Percentiles rank a stretch among this genome's conserved stretches.
These are phyloP conservation scores for Fusarium sp. DNA, from an alignment of 2,329 filamentous ascomycete species.

Conservation along the genomic window DNA sequence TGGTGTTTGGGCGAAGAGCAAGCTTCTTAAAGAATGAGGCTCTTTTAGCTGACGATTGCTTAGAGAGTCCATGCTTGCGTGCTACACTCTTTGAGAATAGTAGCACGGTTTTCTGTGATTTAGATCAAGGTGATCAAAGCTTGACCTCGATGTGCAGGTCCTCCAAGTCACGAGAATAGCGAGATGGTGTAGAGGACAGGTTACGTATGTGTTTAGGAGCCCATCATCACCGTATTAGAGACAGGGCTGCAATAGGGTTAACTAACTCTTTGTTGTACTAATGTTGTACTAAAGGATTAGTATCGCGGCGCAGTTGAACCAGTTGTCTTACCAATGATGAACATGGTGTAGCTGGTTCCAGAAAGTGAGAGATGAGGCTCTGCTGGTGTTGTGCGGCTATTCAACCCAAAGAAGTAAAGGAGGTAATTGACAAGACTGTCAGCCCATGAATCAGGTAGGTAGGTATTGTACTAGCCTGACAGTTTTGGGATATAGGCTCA, in stretches of 20 bases:
- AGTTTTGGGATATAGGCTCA: background rate
- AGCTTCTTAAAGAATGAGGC: conserved; percentile 9
- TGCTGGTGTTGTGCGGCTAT: background rate
- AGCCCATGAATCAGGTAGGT: background rate
- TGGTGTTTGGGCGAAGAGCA: background rate
- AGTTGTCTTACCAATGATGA: background rate
- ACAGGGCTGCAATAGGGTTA: background rate
- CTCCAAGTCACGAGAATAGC: conserved; percentile 4
- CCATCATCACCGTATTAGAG: background rate
- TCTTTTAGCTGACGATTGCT: conserved; percentile 5
- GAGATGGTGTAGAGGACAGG: conserved; percentile 12
- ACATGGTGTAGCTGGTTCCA: background rate
- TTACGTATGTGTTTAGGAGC: background rate
- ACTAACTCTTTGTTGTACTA: background rate
- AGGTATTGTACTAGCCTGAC: too few relatives aligned
- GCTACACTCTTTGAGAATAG: background rate
- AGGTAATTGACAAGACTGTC: background rate
- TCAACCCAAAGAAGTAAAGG: background rate
- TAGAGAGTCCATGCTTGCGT: background rate
- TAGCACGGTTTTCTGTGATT: background rate
- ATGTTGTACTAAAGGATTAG: background rate
- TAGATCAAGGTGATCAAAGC: background rate
- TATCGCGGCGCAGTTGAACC: background rate
- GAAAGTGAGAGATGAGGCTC: conserved; percentile 3
- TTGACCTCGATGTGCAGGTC: background rate